Evolutionary conservation across 805 yeast species (phyloP), one percentile per base, ranked within the genome.

Genomic region (Pichia exigua): DNA sequence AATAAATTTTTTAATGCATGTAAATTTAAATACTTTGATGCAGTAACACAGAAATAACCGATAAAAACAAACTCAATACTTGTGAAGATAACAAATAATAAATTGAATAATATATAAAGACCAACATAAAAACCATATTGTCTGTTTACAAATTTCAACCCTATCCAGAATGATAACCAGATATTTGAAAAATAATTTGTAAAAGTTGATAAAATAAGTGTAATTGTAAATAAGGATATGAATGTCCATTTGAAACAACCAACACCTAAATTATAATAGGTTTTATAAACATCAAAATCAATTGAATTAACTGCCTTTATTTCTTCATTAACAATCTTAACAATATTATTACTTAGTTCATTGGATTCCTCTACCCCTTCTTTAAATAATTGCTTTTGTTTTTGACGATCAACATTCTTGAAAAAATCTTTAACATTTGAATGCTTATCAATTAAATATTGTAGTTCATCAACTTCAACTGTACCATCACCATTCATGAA

Each of bases 131-230:
- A 81, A 0, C 80, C 76, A 50, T 74, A 70, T 8, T 76, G 50
- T 50, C 70, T 68, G 21, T 65, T 63, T 5, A 64, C 55, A 61
- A 84, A 87, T 62, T 76, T 79, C 47, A 72, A 54, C 20, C 73
- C 74, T 5, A 83, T 73, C 97, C 97, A 89, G 66, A 84, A 89
- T 1, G 95, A 83, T 53, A 90, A 72, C 95, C 95, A 87, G 20
- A 84, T 81, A 63, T 82, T 84, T 43, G 85, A 75, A 61, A 84
- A 81, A 45, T 83, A 65, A 51, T 71, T 73, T 54, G 76, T 71
- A 63, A 82, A 83, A 1, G 78, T 76, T 47, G 76, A 70, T 17
- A 75, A 45, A 9, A 56, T 53, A 43, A 63, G 57, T 27, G 57
- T 21, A 5, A 47, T n/a, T 0, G 62, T 6, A 3, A 66, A 51